Evolutionary conservation across 257 asterid genomes (phyloP), one percentile per base, ranked within the genome.

Genomic region (Nicotiana undulata): DNA sequence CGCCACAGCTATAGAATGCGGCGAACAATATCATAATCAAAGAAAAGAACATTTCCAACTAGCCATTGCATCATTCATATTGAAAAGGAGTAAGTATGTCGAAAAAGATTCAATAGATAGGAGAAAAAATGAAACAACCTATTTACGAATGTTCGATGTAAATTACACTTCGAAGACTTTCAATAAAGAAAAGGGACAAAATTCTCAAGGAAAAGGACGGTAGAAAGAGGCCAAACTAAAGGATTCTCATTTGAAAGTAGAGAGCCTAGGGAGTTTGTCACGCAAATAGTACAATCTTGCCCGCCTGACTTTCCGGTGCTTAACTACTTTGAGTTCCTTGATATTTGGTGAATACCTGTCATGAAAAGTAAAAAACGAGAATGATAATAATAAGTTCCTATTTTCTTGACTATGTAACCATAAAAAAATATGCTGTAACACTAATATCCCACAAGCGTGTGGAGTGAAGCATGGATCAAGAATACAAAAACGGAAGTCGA

Each of bases 211-310:
- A 5, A 63, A 70, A 70, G 3, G 34, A 46, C 34, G 22, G 20
- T 22, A 11, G 15, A 70, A 68, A 12, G 32, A 40, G 56, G 59
- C 77, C 59, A 70, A 6, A 17, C 13, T 9, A 70, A 20, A 53
- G 37, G 29, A 16, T 5, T 68, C 26, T 93, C 90, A 95, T 81
- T 95, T 95, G 92, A 95, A 93, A 85, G 97, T 91, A 80, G 98
- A 95, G 79, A 95, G 91, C 90, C 99, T 87, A 18, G 99, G 99
- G 82, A 95, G 98, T 87, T 95, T 95, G 83, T 95, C 95, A 1
- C 98, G 88, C 89, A 95, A 78, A 89, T 92, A 95, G 90, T 95
- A 93, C 82, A 95, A 79, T 79, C 89, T 89, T 3, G 99, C 98
- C 40, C 99, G 83, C 79, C 99, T 87, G 82, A 95, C 99, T 87